Base-by-base conservation (phyloP, 495 filamentous ascomycete species). In the Penicillium ochrochloron region DNA sequence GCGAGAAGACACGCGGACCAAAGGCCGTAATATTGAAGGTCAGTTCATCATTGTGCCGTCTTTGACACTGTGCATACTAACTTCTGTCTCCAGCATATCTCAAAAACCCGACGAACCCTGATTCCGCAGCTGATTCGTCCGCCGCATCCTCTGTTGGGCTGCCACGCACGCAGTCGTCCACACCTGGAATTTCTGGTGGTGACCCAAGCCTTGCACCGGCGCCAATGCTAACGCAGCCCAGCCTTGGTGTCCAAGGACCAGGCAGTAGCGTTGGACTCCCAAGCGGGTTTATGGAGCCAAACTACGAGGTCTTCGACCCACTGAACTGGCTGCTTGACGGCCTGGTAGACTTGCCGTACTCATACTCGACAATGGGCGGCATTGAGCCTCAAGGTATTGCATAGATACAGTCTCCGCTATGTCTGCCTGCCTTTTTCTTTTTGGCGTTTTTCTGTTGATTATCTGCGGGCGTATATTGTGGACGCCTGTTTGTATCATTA, bases 271-370 rank as follows among this genome's bases (percentile, higher is more conserved):
- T 84, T n/a, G 78, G 71, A 66, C 76, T 78, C 52, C 78, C 72
- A 65, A 83, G 77, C 73, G 83, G 84, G 60, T 86, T 89, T 74
- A 82, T 88, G 66, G 84, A 88, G 69, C 79, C 85, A 29, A 89
- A 86, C 60, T 92, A 92, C 75, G 91, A 94, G 69, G 88, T 93
- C 48, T 96, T 93, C 72, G 93, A 97, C 78, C 91, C 93, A 1
- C 78, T 96, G 70, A 91, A 92, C 73, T 96, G 93, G 93, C 89
- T 94, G 80, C 81, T 97, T 53, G 93, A 97, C 70, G 90, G 90
- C 23, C 77, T 93, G 57, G 83, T 93, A 60, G 91, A 94, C 73
- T 88, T 95, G 70, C 92, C 92, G 58, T 92, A 90, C 60, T 75
- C 75, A 44, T 78, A 78, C 54, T 77, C 78, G 8, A 72, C 73